Evolutionary conservation across 495 filamentous ascomycete genomes (phyloP), one percentile per base, ranked within the genome.

Genomic region (Penicillium simplicissimum): DNA sequence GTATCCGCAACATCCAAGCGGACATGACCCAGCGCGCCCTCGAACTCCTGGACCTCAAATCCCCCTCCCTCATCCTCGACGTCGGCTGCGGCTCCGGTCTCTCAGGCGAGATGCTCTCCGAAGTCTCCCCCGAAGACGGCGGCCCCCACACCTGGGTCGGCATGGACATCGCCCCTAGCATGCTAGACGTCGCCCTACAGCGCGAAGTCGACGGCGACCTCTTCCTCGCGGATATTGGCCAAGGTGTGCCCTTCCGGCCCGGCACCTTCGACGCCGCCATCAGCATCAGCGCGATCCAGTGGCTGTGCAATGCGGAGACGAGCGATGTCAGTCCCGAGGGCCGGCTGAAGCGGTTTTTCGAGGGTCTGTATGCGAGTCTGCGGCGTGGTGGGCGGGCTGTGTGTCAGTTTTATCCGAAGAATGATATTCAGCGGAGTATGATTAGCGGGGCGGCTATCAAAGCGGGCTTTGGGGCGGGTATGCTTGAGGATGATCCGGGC

Each of bases 321-420:
- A 89, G 85, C 67, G 91, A 96, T 17, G 93, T 94, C 9, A 88
- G 84, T 10, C 85, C 92, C 0, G 81, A 88, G 28, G 89, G 89
- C 9, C 81, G 96, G 15, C 70, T 98, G 48, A 79, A 82, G 33
- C 82, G 95, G 34, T 98, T 98, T 64, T 98, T 98, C 67, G 88
- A 91, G 60, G 91, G 91, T n/a, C 78, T 98, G 8, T 98, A 97
- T 74, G 86, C 90, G 21, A 88, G 86, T 72, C 74, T 98, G 57
- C 84, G 88, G 59, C 82, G 96, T 5, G 95, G 95, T 10, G 95
- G 93, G 23, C 84, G 91, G 42, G 95, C 96, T 2, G 95, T 98
- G 23, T 94, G 93, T 68, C 95, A 98, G 70, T 98, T 98, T 72
- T 98, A 98, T 73, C 96, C 95, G 4, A 96, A 95, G 78, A 96